These are phyloP conservation scores for Coelastrella sp. DNA, from an alignment of 139 green algal genomes.

Conservation along the genomic window DNA sequence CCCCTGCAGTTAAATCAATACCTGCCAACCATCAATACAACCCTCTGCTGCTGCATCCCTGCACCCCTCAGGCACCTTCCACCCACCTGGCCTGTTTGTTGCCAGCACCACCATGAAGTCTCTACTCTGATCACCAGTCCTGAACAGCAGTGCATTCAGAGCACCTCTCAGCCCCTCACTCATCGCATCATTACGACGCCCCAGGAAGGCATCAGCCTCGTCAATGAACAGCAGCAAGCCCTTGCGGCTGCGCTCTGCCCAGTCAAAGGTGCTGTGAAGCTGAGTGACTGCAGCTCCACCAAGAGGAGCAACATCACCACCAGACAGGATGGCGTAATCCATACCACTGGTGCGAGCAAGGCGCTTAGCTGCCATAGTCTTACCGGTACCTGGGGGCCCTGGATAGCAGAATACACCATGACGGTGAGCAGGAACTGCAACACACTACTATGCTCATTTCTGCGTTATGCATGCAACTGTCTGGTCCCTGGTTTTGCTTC, in stretches of 20 bases:
- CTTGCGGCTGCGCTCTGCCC: slow-evolving; percentile 82
- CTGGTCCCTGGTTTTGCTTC: no score
- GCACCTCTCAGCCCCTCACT: slow-evolving; percentile 91
- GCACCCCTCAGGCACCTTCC: neutral
- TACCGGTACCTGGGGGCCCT: slow-evolving; percentile 89
- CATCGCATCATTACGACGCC: slow-evolving; percentile 83
- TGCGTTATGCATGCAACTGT: no score
- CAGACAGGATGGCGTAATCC: slow-evolving; percentile 98
- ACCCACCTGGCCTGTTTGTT: slow-evolving; percentile 88
- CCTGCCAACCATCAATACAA: no score
- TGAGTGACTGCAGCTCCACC: slow-evolving; percentile 91
- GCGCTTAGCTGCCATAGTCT: slow-evolving; percentile 98
- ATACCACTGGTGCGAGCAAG: slow-evolving; percentile 92
- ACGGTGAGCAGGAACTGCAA: neutral
- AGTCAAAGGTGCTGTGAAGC: slow-evolving; percentile 99
- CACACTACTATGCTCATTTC: no score
- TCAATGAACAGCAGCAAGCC: slow-evolving; percentile 98
- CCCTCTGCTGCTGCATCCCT: neutral
- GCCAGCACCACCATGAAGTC: slow-evolving; percentile 93
- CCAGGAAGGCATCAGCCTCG: slow-evolving; percentile 97
- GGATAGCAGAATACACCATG: neutral
- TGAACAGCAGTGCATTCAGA: slow-evolving; percentile 95
- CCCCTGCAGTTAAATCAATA: no score
- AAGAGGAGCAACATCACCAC: slow-evolving; percentile 96
- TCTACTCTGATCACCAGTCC: slow-evolving; percentile 77